Base-by-base conservation (phyloP, 495 filamentous ascomycete genomes). In the Xylaria venustula region DNA sequence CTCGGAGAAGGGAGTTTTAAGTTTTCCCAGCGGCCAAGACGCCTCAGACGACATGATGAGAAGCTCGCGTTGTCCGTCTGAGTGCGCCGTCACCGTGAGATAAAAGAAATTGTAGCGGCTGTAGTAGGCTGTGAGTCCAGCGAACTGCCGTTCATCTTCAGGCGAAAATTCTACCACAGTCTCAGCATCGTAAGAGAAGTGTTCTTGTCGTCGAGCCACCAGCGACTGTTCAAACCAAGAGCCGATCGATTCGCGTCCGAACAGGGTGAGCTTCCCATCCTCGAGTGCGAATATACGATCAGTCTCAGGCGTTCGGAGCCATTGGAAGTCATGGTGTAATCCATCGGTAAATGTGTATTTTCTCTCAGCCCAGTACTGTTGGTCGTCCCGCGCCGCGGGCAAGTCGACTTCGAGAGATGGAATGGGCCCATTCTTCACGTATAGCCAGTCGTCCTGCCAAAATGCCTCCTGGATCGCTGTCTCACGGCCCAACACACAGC, bases 41-140 rank as follows among this genome's bases (percentile, higher is more conserved):
- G 66, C 77, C 66, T 85, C 80, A 5, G 78, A 81, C 9, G 71
- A 70, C 65, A 81, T 61, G 57, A 85, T 79, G 7, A 83, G 70
- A 26, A 85, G 67, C 62, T 85, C 82, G 1, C 82, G 71, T 60
- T 80, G 74, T 15, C 82, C 81, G 59, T 83, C 79, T 3, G 75
- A 71, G 60, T 83, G 75, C 1, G 80, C 81, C n/a, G 79, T 78
- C 11, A 85, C 80, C 0, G 80, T 77, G 7, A 85, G 69, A 56
- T 85, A 85, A 71, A 83, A 83, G 68, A 85, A 83, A 66, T 85
- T 85, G 71, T 72, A 83, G 4, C 82, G 80, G 63, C 80, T 82
- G 68, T 85, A 85, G 63, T 83, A 85, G 23, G 78, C 79, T n/a
- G 80, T 80, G 20, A 85, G 68, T 1, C 82, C 82, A 2, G 81